These are phyloP conservation scores for Aspergillus incahuasiensis DNA, from an alignment of 495 filamentous ascomycete genomes.

Conservation along the genomic window DNA sequence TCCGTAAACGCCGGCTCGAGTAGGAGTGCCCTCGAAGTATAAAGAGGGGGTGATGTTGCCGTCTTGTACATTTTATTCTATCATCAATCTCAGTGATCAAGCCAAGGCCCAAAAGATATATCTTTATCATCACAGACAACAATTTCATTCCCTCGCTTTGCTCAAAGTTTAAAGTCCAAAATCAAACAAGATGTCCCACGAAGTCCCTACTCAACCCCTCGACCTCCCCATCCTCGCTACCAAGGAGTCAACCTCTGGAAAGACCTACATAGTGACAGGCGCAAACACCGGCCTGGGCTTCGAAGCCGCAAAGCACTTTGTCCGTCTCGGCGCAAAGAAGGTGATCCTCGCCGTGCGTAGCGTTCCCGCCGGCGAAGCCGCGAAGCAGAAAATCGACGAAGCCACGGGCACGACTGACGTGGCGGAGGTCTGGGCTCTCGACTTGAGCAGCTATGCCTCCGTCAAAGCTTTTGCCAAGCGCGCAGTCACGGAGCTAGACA, in stretches of 20 bases:
- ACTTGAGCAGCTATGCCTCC: constrained; percentile 4
- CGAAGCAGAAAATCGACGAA: constrained; percentile 3
- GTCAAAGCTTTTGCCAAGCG: constrained; percentile 3
- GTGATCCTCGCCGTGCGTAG: constrained; percentile 10
- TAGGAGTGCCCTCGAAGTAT: neutral
- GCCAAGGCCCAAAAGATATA: neutral
- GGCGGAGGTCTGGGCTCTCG: neutral
- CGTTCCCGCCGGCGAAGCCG: neutral
- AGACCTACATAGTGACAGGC: constrained; percentile 10
- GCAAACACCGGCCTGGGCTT: constrained; percentile 8
- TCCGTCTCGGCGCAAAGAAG: constrained; percentile 11
- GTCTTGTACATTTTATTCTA: neutral
- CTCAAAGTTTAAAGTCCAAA: neutral
- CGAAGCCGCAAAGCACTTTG: constrained; percentile 8
- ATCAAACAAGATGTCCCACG: neutral
- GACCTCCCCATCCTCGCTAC: constrained; percentile 3
- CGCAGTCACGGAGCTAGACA: neutral
- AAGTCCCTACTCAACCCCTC: neutral
- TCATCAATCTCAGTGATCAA: neutral
- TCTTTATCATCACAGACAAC: too few relatives aligned
- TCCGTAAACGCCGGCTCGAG: constrained; percentile 1
- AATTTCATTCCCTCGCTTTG: neutral
- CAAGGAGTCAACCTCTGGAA: neutral
- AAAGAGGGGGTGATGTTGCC: neutral
- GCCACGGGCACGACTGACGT: neutral